These are phyloP conservation scores for Naumovozyma dairenensis DNA, from an alignment of 805 yeast species.

Conservation along the genomic window DNA sequence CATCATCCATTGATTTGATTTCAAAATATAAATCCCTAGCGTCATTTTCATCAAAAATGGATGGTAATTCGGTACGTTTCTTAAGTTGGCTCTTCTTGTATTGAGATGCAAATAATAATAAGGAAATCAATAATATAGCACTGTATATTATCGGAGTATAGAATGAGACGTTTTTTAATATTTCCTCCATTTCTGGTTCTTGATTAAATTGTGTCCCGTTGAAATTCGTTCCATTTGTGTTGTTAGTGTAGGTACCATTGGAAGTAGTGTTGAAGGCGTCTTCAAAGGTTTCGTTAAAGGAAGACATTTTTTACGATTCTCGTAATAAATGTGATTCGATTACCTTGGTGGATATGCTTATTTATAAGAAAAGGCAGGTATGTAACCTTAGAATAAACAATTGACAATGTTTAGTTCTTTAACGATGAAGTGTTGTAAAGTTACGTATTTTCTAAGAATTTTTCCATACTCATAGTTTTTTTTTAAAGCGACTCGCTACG, in stretches of 20 bases:
- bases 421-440: no score
- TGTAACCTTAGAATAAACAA: no score
- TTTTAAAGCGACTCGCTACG: no score
- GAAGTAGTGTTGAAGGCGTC: conserved; percentile 6
- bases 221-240: background rate
- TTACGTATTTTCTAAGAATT: no score
- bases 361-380: no score
- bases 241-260: conserved; percentile 3
- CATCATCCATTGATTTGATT: conserved; percentile 43
- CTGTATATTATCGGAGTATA: conserved; percentile 72
- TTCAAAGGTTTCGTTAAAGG: conserved; percentile 3
- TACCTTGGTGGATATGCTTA: no score
- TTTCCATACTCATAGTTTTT: no score
- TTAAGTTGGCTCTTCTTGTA: conserved; percentile 49
- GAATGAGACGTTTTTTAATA: conserved; percentile 38
- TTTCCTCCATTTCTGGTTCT: conserved; percentile 13
- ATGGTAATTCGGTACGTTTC: conserved; percentile 49
- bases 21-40: conserved; percentile 55
- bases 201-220: conserved; percentile 4
- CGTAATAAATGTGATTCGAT: no score
- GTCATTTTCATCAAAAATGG: conserved; percentile 64
- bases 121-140: conserved; percentile 53
- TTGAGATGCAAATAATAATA: conserved; percentile 56
- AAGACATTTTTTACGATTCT: no score
- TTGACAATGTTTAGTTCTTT: no score